Base-by-base conservation (phyloP, 2,329 filamentous ascomycete genomes). In the Pyrenophora graminea region DNA sequence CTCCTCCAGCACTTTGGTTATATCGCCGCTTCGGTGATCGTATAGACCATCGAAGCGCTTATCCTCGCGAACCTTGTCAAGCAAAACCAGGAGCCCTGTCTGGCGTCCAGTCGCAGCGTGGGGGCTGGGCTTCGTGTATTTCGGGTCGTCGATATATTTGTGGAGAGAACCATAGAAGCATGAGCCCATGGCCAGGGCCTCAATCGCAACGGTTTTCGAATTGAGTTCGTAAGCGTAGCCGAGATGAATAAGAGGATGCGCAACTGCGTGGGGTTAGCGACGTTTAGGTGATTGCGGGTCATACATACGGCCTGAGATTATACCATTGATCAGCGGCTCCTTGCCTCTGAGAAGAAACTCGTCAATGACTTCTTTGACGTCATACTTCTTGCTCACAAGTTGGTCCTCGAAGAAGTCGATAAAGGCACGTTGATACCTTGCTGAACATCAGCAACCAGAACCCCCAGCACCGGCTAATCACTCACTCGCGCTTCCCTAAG, bases 401-500 rank as follows among this genome's bases (percentile, higher is more conserved):
- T 91, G 85, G 70, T 99, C 94, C 71, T 99, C 94, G 68, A 96
- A 97, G 70, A 94, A 97, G 71, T 99, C 92, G 48, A 99, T 80
- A 68, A 87, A 99, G 0, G 91, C 93, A 53, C 93, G 84, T 74
- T 99, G 91, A 68, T 95, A 97, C 56, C 79, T 84, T 63, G 17
- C 27, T 15, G 15, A 5, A 4, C 27, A 39, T 68, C 32, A 66
- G 58, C 37, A 45, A 15, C 32, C n/a, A n/a, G 12, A 21, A 32
- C 42, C 7, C 21, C n/a, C 21, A 12, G 3, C 15, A 17, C 17
- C 12, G n/a, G 23, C 6, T 40, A 32, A 6, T 8, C 25, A 66
- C 79, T 46, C 75, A 86, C 80, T 84, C 78, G 70, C 82, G 82
- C 69, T 91, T 85, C 18, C 93, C 92, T 27, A 97, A 72, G 64